Evolutionary conservation across 257 asterid genomes (phyloP).

Genomic region (Verbena officinalis): DNA sequence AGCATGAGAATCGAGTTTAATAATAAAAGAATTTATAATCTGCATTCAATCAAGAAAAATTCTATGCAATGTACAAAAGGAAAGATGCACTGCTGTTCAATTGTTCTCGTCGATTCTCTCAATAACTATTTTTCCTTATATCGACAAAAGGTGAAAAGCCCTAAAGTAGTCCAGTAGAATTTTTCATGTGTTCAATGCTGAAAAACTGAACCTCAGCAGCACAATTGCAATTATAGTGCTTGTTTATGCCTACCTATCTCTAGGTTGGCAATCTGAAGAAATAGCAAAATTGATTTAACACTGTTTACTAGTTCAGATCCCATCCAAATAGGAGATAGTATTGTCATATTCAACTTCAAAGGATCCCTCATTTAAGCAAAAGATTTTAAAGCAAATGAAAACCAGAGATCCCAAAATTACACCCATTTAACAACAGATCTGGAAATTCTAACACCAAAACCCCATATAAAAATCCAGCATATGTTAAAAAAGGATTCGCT

Average conservation of each 20-base stretch:
- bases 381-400: not conserved
- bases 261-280: not conserved
- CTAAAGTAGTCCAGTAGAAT: not conserved
- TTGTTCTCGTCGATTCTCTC: slow-evolving; percentile 6
- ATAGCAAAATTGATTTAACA: slow-evolving; percentile 4
- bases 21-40: not conserved
- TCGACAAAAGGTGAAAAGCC: not conserved
- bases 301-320: slow-evolving; percentile 8
- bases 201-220: not conserved
- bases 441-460: not conserved
- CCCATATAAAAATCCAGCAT: slow-evolving; percentile 14
- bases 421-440: slow-evolving; percentile 30
- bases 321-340: not conserved
- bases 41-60: not conserved
- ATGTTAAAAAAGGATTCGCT: not conserved
- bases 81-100: not conserved
- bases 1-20: not conserved
- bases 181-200: not conserved
- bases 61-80: not conserved
- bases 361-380: not conserved
- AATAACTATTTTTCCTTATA: not conserved
- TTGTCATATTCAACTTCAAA: not conserved
- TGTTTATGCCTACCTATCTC: not conserved
- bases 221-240: not conserved
- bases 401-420: slow-evolving; percentile 19